Evolutionary conservation across 768 basidiomycete genomes (phyloP).

Genomic region (Tulasnella sp.): DNA sequence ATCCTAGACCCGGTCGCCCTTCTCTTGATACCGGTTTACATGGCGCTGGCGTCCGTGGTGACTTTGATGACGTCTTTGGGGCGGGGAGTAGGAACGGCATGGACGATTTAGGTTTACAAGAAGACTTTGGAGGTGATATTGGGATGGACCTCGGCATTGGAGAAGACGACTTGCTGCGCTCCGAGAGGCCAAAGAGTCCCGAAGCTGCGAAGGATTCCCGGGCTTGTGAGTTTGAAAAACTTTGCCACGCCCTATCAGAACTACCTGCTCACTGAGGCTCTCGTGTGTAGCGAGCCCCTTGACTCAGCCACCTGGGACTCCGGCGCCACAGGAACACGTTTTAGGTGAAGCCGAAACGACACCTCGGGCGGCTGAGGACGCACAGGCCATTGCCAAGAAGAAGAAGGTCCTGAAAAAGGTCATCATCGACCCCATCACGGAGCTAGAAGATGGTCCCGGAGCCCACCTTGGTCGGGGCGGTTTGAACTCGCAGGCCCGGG

Average conservation of each 20-base stretch:
- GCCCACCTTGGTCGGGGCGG: conserved; percentile 45
- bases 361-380: conserved; percentile 35
- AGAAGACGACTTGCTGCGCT: conserved; percentile 31
- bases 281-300: conserved; percentile 56
- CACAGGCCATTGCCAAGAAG: conserved; percentile 37
- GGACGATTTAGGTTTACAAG: conserved; percentile 19
- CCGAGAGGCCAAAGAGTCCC: conserved; percentile 9
- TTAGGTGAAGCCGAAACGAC: conserved; percentile 24
- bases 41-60: conserved; percentile 32
- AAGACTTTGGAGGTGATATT: conserved; percentile 20
- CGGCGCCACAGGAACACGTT: conserved; percentile 45
- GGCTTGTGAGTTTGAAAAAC: conserved; percentile 34
- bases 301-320: conserved; percentile 64
- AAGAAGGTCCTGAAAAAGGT: conserved; percentile 67
- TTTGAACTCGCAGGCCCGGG: conserved; percentile 44
- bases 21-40: conserved; percentile 56
- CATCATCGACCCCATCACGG: conserved; percentile 83
- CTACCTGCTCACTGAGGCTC: not conserved
- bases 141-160: conserved; percentile 54
- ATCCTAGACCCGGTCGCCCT: conserved; percentile 34
- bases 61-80: conserved; percentile 31
- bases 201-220: conserved; percentile 44
- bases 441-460: conserved; percentile 58
- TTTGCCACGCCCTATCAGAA: not conserved
- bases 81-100: conserved; percentile 18